phyloP scores from a whole-genome alignment of 2,329 filamentous ascomycete genomes.

The Paraconiothyrium brasiliense region DNA sequence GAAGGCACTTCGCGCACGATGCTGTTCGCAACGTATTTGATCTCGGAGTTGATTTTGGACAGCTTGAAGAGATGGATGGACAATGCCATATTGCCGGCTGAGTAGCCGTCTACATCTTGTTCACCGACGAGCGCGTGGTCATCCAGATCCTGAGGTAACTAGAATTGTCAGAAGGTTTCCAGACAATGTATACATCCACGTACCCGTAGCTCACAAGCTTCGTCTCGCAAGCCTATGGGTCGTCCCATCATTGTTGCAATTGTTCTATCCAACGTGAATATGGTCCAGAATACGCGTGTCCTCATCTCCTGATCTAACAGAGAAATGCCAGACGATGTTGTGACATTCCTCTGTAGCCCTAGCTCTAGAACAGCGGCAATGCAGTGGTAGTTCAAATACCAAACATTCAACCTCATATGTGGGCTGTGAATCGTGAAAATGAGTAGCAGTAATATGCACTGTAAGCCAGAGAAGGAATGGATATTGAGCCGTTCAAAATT shows the following conservation, averaged over 20 bases:
- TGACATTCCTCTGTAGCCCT: conserved; percentile 62
- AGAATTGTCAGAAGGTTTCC: not conserved
- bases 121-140: conserved; percentile 19
- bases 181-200: not conserved
- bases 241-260: conserved; percentile 66
- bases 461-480: conserved; percentile 60
- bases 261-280: conserved; percentile 62
- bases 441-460: conserved; percentile 59
- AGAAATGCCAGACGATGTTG: conserved; percentile 54
- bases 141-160: conserved; percentile 32
- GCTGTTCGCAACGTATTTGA: conserved; percentile 57
- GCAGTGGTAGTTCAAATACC: conserved; percentile 66
- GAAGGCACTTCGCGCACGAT: conserved; percentile 58
- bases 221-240: conserved; percentile 64
- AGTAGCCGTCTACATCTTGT: too few species aligned
- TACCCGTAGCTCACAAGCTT: conserved; percentile 47
- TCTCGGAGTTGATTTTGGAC: conserved; percentile 63
- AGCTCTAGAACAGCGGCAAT: conserved; percentile 62
- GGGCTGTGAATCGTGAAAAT: conserved; percentile 64
- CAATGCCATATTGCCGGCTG: conserved; percentile 15
- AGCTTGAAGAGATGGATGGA: conserved; percentile 59
- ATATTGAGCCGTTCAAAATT: conserved; percentile 59
- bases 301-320: conserved; percentile 63
- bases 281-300: conserved; percentile 65
- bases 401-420: conserved; percentile 60